Evolutionary conservation across 2,329 filamentous ascomycete genomes (phyloP).

Genomic region (Sclerotinia minor): DNA sequence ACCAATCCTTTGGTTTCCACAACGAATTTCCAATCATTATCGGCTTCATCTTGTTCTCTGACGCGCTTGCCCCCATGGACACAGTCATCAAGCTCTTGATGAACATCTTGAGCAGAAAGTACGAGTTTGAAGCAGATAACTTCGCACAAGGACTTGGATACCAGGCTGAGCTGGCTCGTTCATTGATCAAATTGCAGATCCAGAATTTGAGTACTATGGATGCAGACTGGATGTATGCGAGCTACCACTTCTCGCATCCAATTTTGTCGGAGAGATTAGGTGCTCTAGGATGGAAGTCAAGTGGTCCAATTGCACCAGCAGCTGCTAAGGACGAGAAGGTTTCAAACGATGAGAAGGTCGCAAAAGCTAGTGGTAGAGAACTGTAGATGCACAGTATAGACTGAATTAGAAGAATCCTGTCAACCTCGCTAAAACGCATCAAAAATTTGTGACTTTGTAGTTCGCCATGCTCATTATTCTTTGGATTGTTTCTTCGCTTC

Average conservation of each 20-base stretch:
- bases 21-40: slow-evolving; percentile 87
- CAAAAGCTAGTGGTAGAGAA: slow-evolving; percentile 75
- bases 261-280: slow-evolving; percentile 91
- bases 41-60: slow-evolving; percentile 95
- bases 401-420: slow-evolving; percentile 9
- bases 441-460: slow-evolving; percentile 25
- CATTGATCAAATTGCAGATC: slow-evolving; percentile 95
- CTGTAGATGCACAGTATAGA: slow-evolving; percentile 50
- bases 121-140: slow-evolving; percentile 93
- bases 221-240: slow-evolving; percentile 96
- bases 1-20: slow-evolving; percentile 86
- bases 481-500: slow-evolving; percentile 51
- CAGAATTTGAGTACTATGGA: slow-evolving; percentile 99
- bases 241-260: slow-evolving; percentile 97
- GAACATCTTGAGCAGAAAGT: slow-evolving; percentile 92
- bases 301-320: slow-evolving; percentile 45
- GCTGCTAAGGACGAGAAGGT: slow-evolving; percentile 43
- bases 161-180: slow-evolving; percentile 76
- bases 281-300: slow-evolving; percentile 77
- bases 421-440: slow-evolving; percentile 18
- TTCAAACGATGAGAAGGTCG: slow-evolving; percentile 54
- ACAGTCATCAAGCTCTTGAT: slow-evolving; percentile 91
- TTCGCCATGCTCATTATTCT: slow-evolving; percentile 24
- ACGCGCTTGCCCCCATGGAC: slow-evolving; percentile 92
- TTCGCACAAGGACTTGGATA: slow-evolving; percentile 88